Percentiles rank a stretch among this genome's conserved stretches.
Evolutionary conservation across 345 rosid species (phyloP).

Genomic region (Ailanthus altissimus): DNA sequence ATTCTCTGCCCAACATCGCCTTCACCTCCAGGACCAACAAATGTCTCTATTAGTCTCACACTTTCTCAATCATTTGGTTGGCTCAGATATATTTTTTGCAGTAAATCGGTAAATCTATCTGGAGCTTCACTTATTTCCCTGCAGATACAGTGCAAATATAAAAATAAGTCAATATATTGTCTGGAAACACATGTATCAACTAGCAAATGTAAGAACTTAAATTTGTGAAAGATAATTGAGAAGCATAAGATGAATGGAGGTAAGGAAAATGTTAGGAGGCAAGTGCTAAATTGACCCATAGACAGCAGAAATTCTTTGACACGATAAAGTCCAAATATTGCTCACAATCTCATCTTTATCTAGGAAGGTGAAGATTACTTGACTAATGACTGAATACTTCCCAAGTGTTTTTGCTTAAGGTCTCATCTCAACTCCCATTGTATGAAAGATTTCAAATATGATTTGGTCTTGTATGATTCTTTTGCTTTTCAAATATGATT

Average conservation of each 20-base stretch:
- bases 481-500: no score
- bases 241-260: neutral
- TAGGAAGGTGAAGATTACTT: neutral
- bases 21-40: slow-evolving; percentile 49
- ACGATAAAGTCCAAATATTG: neutral
- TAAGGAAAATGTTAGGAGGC: neutral
- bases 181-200: neutral
- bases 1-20: slow-evolving; percentile 53
- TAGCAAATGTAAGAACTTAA: slow-evolving; percentile 6
- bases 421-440: slow-evolving; percentile 3
- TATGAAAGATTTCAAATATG: neutral
- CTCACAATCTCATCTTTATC: neutral
- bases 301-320: neutral
- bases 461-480: neutral
- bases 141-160: slow-evolving; percentile 9
- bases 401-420: neutral
- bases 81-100: slow-evolving; percentile 32
- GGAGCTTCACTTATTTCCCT: slow-evolving; percentile 55
- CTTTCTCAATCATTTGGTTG: slow-evolving; percentile 41
- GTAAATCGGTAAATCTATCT: slow-evolving; percentile 43
- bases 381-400: slow-evolving; percentile 1
- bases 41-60: slow-evolving; percentile 40
- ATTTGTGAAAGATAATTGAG: neutral
- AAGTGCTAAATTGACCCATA: neutral
- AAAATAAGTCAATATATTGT: slow-evolving; percentile 6